A percentile compares a stretch with the other conserved stretches of the same genome.
phyloP scores from a whole-genome alignment of 2,329 filamentous ascomycete species.

The Magnaporthiopsis rhizophila region DNA sequence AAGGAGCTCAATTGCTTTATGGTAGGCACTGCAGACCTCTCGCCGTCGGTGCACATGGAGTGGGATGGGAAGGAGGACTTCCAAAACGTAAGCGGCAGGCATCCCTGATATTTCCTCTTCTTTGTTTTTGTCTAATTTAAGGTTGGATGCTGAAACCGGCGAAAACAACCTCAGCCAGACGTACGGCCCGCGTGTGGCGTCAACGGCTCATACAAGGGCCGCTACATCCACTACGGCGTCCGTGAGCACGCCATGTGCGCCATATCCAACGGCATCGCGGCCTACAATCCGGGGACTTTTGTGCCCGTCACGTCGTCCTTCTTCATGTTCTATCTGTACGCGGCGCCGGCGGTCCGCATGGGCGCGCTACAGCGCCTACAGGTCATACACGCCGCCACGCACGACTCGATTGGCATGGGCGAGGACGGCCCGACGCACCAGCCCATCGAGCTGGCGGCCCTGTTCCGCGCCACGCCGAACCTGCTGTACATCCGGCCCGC shows the following conservation, averaged over 20 bases:
- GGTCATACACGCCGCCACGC: slow-evolving; percentile 52
- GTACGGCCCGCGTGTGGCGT: slow-evolving; percentile 16
- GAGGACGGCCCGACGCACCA: slow-evolving; percentile 57
- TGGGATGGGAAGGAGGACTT: slow-evolving; percentile 43
- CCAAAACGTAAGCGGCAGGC: slow-evolving; percentile 30
- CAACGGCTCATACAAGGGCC: slow-evolving; percentile 33
- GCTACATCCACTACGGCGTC: slow-evolving; percentile 51
- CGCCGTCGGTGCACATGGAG: slow-evolving; percentile 40
- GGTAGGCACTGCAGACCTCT: slow-evolving; percentile 39
- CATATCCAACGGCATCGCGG: slow-evolving; percentile 49
- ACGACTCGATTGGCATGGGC: slow-evolving; percentile 52
- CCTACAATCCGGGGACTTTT: slow-evolving; percentile 45
- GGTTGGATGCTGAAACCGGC: neutral
- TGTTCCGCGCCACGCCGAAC: slow-evolving; percentile 57
- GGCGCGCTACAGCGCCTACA: slow-evolving; percentile 47
- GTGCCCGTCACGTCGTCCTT: slow-evolving; percentile 51
- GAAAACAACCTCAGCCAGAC: slow-evolving; percentile 11
- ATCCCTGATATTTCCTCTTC: too few relatives aligned
- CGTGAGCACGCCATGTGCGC: slow-evolving; percentile 53
- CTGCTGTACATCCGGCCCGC: slow-evolving; percentile 51
- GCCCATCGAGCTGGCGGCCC: slow-evolving; percentile 46
- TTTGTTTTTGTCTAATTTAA: neutral
- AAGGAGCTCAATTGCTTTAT: slow-evolving; percentile 31
- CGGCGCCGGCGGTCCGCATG: slow-evolving; percentile 52
- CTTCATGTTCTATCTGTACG: slow-evolving; percentile 55